These are phyloP conservation scores for Anthracocystis panici-leucophaei DNA, from an alignment of 1,284 basidiomycete species.

Conservation along the genomic window DNA sequence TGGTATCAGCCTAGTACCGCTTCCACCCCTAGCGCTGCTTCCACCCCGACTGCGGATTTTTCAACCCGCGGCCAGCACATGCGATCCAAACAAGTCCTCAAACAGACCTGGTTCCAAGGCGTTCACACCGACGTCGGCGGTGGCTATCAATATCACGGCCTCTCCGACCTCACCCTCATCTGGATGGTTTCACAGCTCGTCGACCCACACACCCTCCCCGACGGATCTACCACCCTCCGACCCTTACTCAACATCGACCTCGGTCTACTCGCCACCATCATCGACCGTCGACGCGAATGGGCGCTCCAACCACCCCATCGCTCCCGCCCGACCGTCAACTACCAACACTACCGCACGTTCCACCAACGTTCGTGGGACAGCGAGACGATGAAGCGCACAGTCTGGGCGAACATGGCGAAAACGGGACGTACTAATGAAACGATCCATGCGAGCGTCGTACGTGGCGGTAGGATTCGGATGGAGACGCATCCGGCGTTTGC, in stretches of 20 bases:
- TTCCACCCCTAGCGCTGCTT: neutral
- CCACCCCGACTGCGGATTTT: neutral
- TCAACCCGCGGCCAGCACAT: slow-evolving; percentile 19
- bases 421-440: slow-evolving; percentile 37
- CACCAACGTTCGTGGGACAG: slow-evolving; percentile 14
- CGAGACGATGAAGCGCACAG: slow-evolving; percentile 22
- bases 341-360: slow-evolving; percentile 23
- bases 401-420: slow-evolving; percentile 39
- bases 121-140: slow-evolving; percentile 65
- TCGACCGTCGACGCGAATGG: slow-evolving; percentile 53
- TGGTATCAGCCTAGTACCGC: slow-evolving; percentile 46
- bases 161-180: slow-evolving; percentile 60
- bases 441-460: slow-evolving; percentile 51
- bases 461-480: slow-evolving; percentile 30
- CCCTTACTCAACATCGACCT: slow-evolving; percentile 55
- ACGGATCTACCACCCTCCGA: slow-evolving; percentile 25
- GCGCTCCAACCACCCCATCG: slow-evolving; percentile 49
- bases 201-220: slow-evolving; percentile 38
- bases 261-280: slow-evolving; percentile 20
- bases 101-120: slow-evolving; percentile 67
- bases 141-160: slow-evolving; percentile 59
- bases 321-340: slow-evolving; percentile 28
- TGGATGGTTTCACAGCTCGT: slow-evolving; percentile 65
- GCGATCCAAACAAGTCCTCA: slow-evolving; percentile 54
- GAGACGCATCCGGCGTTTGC: slow-evolving; percentile 27